phyloP scores from a whole-genome alignment of 78 protist species.

The Chrysochromulina tobinii region DNA sequence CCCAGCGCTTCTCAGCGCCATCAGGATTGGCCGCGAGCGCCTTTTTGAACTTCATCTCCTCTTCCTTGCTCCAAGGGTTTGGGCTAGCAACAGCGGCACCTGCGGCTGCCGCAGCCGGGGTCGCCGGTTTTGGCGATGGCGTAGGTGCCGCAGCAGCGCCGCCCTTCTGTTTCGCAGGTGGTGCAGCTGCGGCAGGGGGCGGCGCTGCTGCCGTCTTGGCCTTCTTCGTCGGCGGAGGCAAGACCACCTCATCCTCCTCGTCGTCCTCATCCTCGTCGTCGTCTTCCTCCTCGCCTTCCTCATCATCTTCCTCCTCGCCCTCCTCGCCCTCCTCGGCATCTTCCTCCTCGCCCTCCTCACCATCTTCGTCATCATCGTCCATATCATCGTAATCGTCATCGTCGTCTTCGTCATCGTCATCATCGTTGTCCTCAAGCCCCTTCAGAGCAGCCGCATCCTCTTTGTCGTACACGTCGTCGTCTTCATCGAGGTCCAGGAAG shows the following conservation, averaged over 20 bases:
- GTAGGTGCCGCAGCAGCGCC: neutral
- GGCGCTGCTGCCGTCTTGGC: neutral
- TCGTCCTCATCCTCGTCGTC: neutral
- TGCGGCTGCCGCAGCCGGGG: neutral
- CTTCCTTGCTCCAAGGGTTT: neutral
- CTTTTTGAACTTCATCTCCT: neutral
- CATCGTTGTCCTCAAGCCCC: neutral
- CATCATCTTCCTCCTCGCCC: no score
- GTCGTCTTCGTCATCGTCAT: neutral
- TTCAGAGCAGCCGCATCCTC: neutral
- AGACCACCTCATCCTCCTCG: neutral
- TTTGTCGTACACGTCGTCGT: neutral
- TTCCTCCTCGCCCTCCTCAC: neutral
- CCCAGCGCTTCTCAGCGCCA: neutral
- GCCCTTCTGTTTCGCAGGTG: neutral
- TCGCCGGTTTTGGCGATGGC: neutral
- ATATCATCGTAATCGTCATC: neutral
- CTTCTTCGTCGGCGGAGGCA: neutral
- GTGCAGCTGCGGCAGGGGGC: neutral
- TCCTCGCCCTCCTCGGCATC: neutral
- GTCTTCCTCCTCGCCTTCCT: neutral
- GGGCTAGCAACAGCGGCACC: neutral
- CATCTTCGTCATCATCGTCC: neutral
- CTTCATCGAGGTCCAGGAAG: neutral
- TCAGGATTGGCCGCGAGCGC: neutral